A percentile compares a stretch with the other conserved stretches of the same genome.
These are phyloP conservation scores for Candida saitoana DNA, from an alignment of 805 yeast species.

Conservation along the genomic window DNA sequence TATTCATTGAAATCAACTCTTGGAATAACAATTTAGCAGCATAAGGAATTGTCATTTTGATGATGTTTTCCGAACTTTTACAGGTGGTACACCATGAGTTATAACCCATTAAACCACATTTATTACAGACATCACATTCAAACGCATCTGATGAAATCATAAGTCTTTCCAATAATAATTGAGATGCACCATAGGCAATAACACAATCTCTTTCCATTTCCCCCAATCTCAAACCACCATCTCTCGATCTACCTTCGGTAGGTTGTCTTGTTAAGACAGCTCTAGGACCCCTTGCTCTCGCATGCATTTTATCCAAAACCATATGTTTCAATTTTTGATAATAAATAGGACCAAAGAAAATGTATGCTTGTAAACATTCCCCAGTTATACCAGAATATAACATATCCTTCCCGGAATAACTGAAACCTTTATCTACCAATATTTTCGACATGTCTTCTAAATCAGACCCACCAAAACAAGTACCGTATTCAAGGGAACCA, in stretches of 20 bases:
- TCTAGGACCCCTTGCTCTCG: slow-evolving; percentile 98
- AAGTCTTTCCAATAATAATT: slow-evolving; percentile 83
- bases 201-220: slow-evolving; percentile 99
- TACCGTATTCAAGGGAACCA: slow-evolving; percentile 90
- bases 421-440: slow-evolving; percentile 85
- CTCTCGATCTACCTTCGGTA: slow-evolving; percentile 97
- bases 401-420: slow-evolving; percentile 96
- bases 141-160: slow-evolving; percentile 98
- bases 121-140: slow-evolving; percentile 91
- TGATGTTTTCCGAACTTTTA: slow-evolving; percentile 78
- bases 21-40: slow-evolving; percentile 98
- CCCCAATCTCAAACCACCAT: slow-evolving; percentile 97
- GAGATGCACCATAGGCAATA: slow-evolving; percentile 98
- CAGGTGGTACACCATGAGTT: slow-evolving; percentile 98
- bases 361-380: slow-evolving; percentile 94
- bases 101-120: slow-evolving; percentile 96
- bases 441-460: slow-evolving; percentile 91
- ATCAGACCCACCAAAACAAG: slow-evolving; percentile 98
- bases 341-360: slow-evolving; percentile 97
- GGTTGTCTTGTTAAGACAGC: slow-evolving; percentile 98
- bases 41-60: slow-evolving; percentile 94
- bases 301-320: slow-evolving; percentile 99
- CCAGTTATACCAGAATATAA: slow-evolving; percentile 96
- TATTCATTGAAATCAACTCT: slow-evolving; percentile 96
- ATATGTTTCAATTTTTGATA: slow-evolving; percentile 97